Percentiles rank a stretch among this genome's conserved stretches.
phyloP scores from a whole-genome alignment of 2,329 filamentous ascomycete species.

The Triangularia verruculosa region DNA sequence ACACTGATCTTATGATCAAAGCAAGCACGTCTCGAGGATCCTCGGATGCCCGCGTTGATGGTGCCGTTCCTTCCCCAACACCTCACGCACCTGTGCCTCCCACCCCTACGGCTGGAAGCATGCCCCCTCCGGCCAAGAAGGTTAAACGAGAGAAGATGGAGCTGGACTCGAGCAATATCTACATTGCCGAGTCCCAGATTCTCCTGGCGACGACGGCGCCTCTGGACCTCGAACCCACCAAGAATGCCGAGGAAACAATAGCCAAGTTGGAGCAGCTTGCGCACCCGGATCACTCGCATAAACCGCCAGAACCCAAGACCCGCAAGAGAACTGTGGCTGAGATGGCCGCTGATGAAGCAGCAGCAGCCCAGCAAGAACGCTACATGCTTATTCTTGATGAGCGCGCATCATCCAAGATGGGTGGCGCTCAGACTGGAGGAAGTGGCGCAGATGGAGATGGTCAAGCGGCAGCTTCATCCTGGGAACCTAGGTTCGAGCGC shows the following conservation, averaged over 20 bases:
- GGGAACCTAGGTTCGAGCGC: conserved; percentile 82
- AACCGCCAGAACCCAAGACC: conserved; percentile 79
- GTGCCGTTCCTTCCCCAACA: conserved; percentile 64
- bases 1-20: conserved; percentile 74
- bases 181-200: conserved; percentile 73
- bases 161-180: conserved; percentile 69
- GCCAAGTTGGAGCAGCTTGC: conserved; percentile 67
- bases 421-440: conserved; percentile 54
- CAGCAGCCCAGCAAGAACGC: conserved; percentile 82
- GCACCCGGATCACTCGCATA: conserved; percentile 73
- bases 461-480: conserved; percentile 66
- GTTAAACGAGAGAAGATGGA: conserved; percentile 71
- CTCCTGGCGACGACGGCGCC: conserved; percentile 70
- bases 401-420: conserved; percentile 61
- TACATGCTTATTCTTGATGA: conserved; percentile 94
- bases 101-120: conserved; percentile 58
- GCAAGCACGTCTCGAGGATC: conserved; percentile 63
- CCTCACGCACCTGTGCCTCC: conserved; percentile 58
- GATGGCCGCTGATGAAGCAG: conserved; percentile 89
- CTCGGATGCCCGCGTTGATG: conserved; percentile 36
- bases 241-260: conserved; percentile 65
- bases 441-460: conserved; percentile 69
- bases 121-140: conserved; percentile 62
- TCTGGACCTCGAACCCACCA: conserved; percentile 74
- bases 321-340: conserved; percentile 93